Conservation (phyloP, 306 rosid species). For the Aeschynomene evenia region DNA sequence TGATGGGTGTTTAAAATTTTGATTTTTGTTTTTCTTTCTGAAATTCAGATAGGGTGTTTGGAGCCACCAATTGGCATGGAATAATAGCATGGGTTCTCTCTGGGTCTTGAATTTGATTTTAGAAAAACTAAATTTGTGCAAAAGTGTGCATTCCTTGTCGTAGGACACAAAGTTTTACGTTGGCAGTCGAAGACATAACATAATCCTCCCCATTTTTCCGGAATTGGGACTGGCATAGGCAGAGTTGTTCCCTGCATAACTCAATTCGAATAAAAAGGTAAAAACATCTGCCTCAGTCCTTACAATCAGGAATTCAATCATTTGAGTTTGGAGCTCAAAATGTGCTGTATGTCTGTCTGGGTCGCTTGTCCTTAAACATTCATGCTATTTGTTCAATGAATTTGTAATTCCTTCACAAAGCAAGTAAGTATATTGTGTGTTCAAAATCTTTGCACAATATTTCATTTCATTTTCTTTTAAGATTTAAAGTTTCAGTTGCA, state of each 20-base stretch:
- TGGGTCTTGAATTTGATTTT: not conserved
- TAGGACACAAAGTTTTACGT: too few species aligned
- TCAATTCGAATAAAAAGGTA: too few species aligned
- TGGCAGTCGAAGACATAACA: too few species aligned
- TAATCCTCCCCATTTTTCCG: too few species aligned
- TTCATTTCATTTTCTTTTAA: slow-evolving; percentile 7
- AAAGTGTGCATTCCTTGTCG: not conserved
- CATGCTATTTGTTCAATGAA: not conserved
- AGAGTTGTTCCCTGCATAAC: not conserved
- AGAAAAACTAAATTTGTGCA: not conserved
- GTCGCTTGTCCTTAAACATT: not conserved
- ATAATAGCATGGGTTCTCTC: not conserved
- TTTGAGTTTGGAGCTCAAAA: slow-evolving; percentile 20
- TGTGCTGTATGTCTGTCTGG: not conserved
- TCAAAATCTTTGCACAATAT: not conserved
- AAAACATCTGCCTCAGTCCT: not conserved
- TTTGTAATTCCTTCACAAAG: not conserved
- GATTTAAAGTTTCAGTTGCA: not conserved
- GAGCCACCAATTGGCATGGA: too few species aligned
- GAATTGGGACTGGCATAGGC: too few species aligned
- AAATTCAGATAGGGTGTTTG: too few species aligned
- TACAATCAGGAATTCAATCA: slow-evolving; percentile 2
- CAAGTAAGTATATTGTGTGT: too few species aligned
- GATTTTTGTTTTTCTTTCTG: not conserved
- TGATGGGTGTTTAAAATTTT: slow-evolving; percentile 10